Conservation (phyloP, 192 early-diverging fungal genomes). For the Linnemannia exigua region DNA sequence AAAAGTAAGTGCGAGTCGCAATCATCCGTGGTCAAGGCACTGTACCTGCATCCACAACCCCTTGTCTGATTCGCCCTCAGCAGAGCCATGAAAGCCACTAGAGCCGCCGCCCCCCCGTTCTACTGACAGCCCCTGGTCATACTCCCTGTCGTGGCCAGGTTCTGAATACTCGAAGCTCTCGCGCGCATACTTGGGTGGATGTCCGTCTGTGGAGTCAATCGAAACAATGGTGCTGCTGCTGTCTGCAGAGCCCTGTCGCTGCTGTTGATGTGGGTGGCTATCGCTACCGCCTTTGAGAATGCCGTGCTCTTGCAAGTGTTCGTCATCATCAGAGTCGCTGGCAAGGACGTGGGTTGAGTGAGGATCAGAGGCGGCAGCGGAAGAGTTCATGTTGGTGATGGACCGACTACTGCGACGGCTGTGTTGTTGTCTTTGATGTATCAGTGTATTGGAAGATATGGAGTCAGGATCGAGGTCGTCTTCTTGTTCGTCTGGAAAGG, state of each 20-base stretch:
- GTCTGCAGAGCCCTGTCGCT: constrained; percentile 21
- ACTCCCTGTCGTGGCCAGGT: constrained; percentile 17
- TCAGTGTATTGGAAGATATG: constrained; percentile 12
- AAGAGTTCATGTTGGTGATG: neutral
- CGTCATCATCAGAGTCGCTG: constrained; percentile 14
- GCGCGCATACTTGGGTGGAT: constrained; percentile 20
- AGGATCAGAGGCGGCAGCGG: neutral
- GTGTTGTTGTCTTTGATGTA: neutral
- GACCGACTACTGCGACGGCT: neutral
- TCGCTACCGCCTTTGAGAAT: neutral
- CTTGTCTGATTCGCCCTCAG: constrained; percentile 9
- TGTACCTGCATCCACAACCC: constrained; percentile 53
- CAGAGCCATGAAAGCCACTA: neutral
- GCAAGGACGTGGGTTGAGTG: neutral
- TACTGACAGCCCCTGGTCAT: neutral
- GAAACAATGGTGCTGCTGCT: constrained; percentile 34
- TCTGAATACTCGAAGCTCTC: constrained; percentile 44
- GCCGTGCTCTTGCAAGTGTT: neutral
- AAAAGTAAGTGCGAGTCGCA: neutral
- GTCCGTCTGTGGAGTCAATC: constrained; percentile 16
- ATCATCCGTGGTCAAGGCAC: neutral
- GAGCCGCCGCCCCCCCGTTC: constrained; percentile 11
- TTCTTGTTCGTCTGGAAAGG: constrained; percentile 24
- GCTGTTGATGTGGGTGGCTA: neutral
- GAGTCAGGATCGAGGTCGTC: constrained; percentile 53